These are phyloP conservation scores for Kodamaea neixiangensis DNA, from an alignment of 805 yeast genomes.

Conservation along the genomic window DNA sequence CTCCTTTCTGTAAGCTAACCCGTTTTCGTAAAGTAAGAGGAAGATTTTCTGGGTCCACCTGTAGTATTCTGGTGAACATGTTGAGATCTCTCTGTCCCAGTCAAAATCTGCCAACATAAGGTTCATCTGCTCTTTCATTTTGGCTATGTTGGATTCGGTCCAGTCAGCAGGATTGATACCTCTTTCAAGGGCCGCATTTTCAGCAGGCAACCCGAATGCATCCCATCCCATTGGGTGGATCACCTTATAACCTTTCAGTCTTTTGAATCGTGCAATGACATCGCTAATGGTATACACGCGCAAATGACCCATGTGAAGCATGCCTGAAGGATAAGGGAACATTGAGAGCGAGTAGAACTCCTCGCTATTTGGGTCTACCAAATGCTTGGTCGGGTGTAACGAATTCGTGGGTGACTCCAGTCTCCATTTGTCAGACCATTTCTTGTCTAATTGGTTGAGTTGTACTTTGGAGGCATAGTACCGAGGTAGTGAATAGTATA, in stretches of 20 bases:
- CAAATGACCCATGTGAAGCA: conserved; percentile 89
- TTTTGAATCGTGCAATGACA: conserved; percentile 72
- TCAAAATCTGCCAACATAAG: conserved; percentile 84
- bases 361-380: conserved; percentile 17
- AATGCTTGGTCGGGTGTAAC: conserved; percentile 37
- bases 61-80: conserved; percentile 86
- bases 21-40: conserved; percentile 66
- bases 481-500: background rate
- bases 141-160: conserved; percentile 78
- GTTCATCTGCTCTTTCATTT: conserved; percentile 83
- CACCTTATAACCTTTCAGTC: conserved; percentile 75
- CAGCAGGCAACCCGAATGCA: conserved; percentile 98
- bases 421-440: conserved; percentile 55
- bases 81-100: conserved; percentile 88
- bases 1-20: conserved; percentile 80
- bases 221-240: conserved; percentile 99
- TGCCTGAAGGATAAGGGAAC: conserved; percentile 98
- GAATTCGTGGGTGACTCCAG: conserved; percentile 30
- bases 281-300: conserved; percentile 93
- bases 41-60: conserved; percentile 91
- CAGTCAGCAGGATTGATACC: conserved; percentile 76
- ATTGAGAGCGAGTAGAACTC: conserved; percentile 71
- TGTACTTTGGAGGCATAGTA: conserved; percentile 9
- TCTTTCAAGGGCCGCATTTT: conserved; percentile 93
- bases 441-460: conserved; percentile 44